Conservation (phyloP, 371 early-diverging fungal genomes). For the Astathelohania contejeani region DNA sequence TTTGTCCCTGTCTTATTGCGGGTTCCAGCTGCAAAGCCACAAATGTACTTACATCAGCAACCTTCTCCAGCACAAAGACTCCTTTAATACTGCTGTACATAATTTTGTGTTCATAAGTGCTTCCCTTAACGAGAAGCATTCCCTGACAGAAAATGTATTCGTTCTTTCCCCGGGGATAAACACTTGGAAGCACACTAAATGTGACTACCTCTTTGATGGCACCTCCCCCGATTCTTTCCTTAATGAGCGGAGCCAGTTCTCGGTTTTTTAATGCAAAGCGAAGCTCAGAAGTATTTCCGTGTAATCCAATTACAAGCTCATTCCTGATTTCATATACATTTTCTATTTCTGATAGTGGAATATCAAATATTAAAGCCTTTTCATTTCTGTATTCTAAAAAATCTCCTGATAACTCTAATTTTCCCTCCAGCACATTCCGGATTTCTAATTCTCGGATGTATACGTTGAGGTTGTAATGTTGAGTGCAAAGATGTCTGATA, state of each 20-base stretch:
- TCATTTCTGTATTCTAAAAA: slow-evolving; percentile 36
- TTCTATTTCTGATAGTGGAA: slow-evolving; percentile 45
- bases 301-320: slow-evolving; percentile 38
- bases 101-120: slow-evolving; percentile 51
- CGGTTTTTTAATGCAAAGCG: slow-evolving; percentile 12
- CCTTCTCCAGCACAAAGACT: slow-evolving; percentile 39
- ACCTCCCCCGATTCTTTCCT: slow-evolving; percentile 15
- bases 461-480: slow-evolving; percentile 36
- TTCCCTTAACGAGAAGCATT: slow-evolving; percentile 43
- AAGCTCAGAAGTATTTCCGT: slow-evolving; percentile 34
- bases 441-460: slow-evolving; percentile 43
- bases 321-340: slow-evolving; percentile 44
- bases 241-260: slow-evolving; percentile 28
- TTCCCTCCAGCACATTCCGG: slow-evolving; percentile 25
- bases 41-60: slow-evolving; percentile 30
- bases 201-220: slow-evolving; percentile 36
- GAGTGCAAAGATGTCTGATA: slow-evolving; percentile 29
- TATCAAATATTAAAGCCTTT: slow-evolving; percentile 43
- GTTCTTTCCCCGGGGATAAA: slow-evolving; percentile 49
- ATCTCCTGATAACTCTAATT: slow-evolving; percentile 30
- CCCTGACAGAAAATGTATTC: slow-evolving; percentile 41
- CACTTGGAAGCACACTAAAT: slow-evolving; percentile 32
- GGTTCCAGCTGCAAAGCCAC: slow-evolving; percentile 33
- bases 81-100: slow-evolving; percentile 33
- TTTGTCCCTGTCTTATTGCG: slow-evolving; percentile 50